Base-by-base conservation (phyloP, 768 basidiomycete species). In the Suillus subaureus region DNA sequence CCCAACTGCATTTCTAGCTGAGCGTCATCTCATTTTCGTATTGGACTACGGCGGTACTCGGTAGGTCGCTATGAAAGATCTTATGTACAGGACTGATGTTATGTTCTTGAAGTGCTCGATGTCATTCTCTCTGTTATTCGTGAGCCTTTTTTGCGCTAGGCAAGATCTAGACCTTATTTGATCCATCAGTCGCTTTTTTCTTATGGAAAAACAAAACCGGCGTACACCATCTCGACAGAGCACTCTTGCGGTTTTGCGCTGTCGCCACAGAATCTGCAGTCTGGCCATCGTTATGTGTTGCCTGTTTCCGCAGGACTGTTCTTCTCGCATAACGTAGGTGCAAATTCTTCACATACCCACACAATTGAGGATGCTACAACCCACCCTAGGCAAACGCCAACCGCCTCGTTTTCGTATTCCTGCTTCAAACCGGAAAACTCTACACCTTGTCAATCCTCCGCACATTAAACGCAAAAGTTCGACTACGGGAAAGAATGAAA, bases 381-480 rank as follows among this genome's bases (percentile, higher is more conserved):
- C 26, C 8, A 7, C 21, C 45, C 65, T 33, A 74, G 54, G 62
- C 70, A n/a, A 68, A 75, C 21, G 77, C 79, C 63, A 78, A 82
- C 67, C 74, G 73, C n/a, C 69, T 85, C 8, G 79, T 83, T 39
- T 70, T 85, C 6, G 80, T 85, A 67, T 85, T 86, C 69, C 75
- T 82, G 40, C 70, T 85, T 21, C 71, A 84, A 57, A 83, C 83
- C 4, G 84, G 84, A 43, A 86, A 86, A 69, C 76, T 86, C 64
- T 85, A 73, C 62, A 72, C 69, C 15, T 67, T 74, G 23, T 74
- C 71, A 39, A 64, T 75, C 28, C 60, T 73, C 33, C 75, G 72
- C n/a, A 74, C 69, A 9, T 63, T 76, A n/a, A 75, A 77, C 66
- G 71, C 74, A 57, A 72, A 78, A 54, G 66, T 68, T 16, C 61